Evolutionary conservation across 176 grass and related monocot species (phyloP).

Genomic region (Rhynchospora breviuscula): DNA sequence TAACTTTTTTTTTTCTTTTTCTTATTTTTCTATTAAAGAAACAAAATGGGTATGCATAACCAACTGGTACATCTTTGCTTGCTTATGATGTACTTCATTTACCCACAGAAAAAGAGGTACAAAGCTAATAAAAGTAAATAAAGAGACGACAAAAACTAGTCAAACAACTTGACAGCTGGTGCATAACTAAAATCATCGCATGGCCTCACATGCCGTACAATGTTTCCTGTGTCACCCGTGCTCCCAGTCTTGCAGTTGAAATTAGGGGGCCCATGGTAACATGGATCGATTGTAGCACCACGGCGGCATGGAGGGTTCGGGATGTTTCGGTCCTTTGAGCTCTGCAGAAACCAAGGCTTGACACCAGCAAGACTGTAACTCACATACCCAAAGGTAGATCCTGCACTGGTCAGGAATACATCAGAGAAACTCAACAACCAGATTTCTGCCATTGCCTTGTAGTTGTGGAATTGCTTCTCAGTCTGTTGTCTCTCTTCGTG

Average conservation of each 20-base stretch:
- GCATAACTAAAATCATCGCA: slow-evolving; percentile 22
- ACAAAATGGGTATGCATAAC: too few relatives aligned
- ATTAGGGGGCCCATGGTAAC: slow-evolving; percentile 23
- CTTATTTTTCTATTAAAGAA: too few relatives aligned
- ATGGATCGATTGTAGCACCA: slow-evolving; percentile 38
- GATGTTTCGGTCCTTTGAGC: not conserved
- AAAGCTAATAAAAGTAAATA: not conserved
- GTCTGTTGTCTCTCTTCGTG: slow-evolving; percentile 31
- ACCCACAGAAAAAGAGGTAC: not conserved
- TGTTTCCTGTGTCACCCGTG: not conserved
- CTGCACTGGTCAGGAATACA: slow-evolving; percentile 35
- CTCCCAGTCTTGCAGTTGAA: slow-evolving; percentile 26
- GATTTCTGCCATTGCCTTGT: slow-evolving; percentile 44
- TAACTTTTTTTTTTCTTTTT: too few relatives aligned
- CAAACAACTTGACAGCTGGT: slow-evolving; percentile 35
- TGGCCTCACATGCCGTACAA: slow-evolving; percentile 31
- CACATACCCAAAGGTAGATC: slow-evolving; percentile 55
- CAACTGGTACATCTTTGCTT: not conserved
- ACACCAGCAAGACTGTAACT: slow-evolving; percentile 33
- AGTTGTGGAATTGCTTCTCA: slow-evolving; percentile 28
- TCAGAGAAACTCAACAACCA: slow-evolving; percentile 54
- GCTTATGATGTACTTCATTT: not conserved
- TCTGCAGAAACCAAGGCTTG: slow-evolving; percentile 22
- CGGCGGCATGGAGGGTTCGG: slow-evolving; percentile 26
- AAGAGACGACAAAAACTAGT: slow-evolving; percentile 6